phyloP scores from a whole-genome alignment of 2,329 filamentous ascomycete species.

The Clonostachys rhizophaga region DNA sequence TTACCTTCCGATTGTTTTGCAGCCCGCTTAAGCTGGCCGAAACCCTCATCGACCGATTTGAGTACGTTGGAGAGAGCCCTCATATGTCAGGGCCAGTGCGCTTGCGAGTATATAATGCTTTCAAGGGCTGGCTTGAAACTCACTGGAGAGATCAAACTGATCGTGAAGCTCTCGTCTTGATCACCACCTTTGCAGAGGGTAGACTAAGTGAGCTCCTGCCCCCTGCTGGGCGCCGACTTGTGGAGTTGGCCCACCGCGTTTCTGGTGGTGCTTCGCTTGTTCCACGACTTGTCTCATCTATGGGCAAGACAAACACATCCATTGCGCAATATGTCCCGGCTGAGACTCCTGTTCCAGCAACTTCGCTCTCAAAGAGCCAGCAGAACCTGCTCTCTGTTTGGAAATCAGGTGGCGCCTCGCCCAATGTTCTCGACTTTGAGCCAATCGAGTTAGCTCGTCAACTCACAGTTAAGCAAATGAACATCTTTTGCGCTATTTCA shows the following conservation, averaged over 20 bases:
- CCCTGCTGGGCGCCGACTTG: constrained; percentile 72
- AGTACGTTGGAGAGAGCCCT: constrained; percentile 79
- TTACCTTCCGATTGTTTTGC: constrained; percentile 93
- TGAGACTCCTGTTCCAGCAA: constrained; percentile 66
- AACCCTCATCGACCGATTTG: constrained; percentile 83
- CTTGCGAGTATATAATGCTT: constrained; percentile 88
- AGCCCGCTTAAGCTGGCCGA: constrained; percentile 75
- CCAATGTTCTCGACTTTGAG: constrained; percentile 85
- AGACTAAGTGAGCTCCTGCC: constrained; percentile 67
- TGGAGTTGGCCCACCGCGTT: constrained; percentile 77
- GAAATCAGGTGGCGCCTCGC: constrained; percentile 64
- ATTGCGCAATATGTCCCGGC: constrained; percentile 65
- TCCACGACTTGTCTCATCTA: constrained; percentile 76
- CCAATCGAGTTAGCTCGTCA: constrained; percentile 87
- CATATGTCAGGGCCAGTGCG: constrained; percentile 75
- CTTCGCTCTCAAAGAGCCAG: constrained; percentile 73
- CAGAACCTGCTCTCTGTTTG: constrained; percentile 66
- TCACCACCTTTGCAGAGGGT: constrained; percentile 74
- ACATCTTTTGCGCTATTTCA: constrained; percentile 85
- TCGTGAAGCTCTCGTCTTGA: constrained; percentile 67
- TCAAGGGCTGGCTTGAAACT: constrained; percentile 96
- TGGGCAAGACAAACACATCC: constrained; percentile 81
- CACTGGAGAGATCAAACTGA: constrained; percentile 89
- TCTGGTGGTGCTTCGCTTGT: constrained; percentile 70
- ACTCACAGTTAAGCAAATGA: constrained; percentile 86